Percentiles rank a stretch among this genome's conserved stretches.
Conservation (phyloP, 2,329 filamentous ascomycete species). For the Penicillium sp. region DNA sequence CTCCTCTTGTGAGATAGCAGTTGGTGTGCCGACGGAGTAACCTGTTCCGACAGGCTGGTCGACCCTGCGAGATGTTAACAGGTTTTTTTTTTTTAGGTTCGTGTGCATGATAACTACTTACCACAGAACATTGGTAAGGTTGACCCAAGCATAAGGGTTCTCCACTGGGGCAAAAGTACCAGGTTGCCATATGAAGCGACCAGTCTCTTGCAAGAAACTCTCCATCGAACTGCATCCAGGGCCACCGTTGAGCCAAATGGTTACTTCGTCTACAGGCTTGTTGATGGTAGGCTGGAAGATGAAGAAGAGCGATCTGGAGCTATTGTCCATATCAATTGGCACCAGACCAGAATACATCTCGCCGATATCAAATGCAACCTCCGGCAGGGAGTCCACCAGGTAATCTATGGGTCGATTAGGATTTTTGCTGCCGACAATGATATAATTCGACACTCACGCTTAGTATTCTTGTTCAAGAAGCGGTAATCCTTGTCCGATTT, state of each 20-base stretch:
- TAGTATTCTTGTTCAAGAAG: constrained; percentile 28
- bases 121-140: constrained; percentile 75
- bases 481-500: constrained; percentile 26
- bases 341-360: constrained; percentile 53
- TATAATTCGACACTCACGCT: constrained; percentile 21
- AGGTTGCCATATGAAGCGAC: constrained; percentile 68
- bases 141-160: constrained; percentile 73
- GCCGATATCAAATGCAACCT: constrained; percentile 67
- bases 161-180: constrained; percentile 65
- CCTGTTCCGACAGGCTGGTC: constrained; percentile 59
- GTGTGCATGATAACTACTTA: constrained; percentile 44
- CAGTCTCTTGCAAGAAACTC: constrained; percentile 74
- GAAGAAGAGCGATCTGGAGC: constrained; percentile 49
- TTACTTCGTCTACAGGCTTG: constrained; percentile 45
- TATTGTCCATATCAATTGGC: constrained; percentile 53
- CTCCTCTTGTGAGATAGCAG: constrained; percentile 66
- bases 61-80: constrained; percentile 22
- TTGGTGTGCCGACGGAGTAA: constrained; percentile 65
- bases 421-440: background rate
- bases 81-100: background rate
- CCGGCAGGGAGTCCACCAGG: constrained; percentile 66
- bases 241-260: constrained; percentile 54
- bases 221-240: constrained; percentile 60
- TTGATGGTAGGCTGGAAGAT: constrained; percentile 50
- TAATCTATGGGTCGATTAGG: constrained; percentile 45